Evolutionary conservation across 768 basidiomycete genomes (phyloP), one percentile per base, ranked within the genome.

Genomic region (Nevesoporus exiguus): DNA sequence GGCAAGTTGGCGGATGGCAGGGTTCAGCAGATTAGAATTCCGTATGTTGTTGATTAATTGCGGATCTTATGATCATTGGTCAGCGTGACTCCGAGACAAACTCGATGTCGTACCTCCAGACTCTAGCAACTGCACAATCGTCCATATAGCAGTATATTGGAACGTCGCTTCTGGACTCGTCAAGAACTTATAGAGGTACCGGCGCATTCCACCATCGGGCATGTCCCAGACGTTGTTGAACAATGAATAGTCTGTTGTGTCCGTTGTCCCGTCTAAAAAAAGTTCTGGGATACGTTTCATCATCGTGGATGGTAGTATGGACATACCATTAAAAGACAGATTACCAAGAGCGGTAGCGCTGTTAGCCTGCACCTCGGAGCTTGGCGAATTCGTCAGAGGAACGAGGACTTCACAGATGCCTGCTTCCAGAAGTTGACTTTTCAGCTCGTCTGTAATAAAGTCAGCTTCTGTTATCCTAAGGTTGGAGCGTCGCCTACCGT

Each of bases 111-210:
- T 60, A 90, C 89, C 91, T 57, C 92, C 90, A n/a, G 96, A 96
- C 69, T 99, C 97, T 25, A 99, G 78, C 21, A 99, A 75, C 67
- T 99, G 97, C 24, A 98, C 95, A 61, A 98, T 95, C 0, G 97
- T 98, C 97, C 97, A 99, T 41, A 99, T 94, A 31, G 97, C 97
- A 58, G 98, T 99, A 67, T 99, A 97, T 71, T 98, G 95, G 86
- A 99, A 99, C 1, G 97, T 99, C 14, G 92, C 88, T 66, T 99
- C 97, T 7, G 89, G 77, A 66, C 91, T 95, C 39, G 84, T 91
- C 62, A 99, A 73, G 83, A 99, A 99, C 42, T 92, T 83, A 67
- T 92, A 88, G 41, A 99, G 78, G 73, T 99, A 99, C 56, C 82
- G 83, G 70, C 98, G 96, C 80, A 99, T 88, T 40, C 97, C 97